Conservation (phyloP, 768 basidiomycete genomes). For the Leucocoprinus sp. region DNA sequence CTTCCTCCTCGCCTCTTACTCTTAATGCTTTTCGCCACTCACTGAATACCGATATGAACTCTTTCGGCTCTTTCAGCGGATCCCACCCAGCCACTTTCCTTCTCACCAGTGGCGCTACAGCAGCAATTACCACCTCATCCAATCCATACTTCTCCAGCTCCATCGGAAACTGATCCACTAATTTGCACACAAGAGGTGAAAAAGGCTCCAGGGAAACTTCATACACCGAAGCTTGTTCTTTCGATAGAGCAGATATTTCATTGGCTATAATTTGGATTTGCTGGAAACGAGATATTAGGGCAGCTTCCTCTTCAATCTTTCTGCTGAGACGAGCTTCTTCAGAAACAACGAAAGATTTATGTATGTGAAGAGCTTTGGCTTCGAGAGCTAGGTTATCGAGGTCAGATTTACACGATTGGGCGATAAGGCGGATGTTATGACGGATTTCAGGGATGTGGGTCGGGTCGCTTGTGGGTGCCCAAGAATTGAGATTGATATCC, state of each 20-base stretch:
- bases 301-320: conserved; percentile 68
- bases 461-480: conserved; percentile 83
- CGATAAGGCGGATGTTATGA: conserved; percentile 86
- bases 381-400: conserved; percentile 87
- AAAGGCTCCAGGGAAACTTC: conserved; percentile 71
- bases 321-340: conserved; percentile 69
- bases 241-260: conserved; percentile 58
- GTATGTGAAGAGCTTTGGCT: conserved; percentile 74
- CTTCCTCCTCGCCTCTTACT: conserved; percentile 40
- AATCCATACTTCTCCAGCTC: conserved; percentile 77
- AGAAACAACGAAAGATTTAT: conserved; percentile 58
- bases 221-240: conserved; percentile 55
- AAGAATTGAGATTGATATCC: conserved; percentile 64
- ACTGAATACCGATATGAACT: conserved; percentile 56
- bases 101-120: conserved; percentile 77
- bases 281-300: conserved; percentile 69
- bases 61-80: conserved; percentile 70
- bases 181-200: conserved; percentile 59
- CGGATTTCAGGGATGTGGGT: conserved; percentile 94
- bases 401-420: conserved; percentile 73
- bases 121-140: conserved; percentile 90
- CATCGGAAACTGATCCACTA: conserved; percentile 56
- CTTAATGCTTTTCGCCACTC: conserved; percentile 64
- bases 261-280: conserved; percentile 68
- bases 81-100: conserved; percentile 72